Evolutionary conservation across 768 basidiomycete genomes (phyloP).

Genomic region (Polyporus arcularius): DNA sequence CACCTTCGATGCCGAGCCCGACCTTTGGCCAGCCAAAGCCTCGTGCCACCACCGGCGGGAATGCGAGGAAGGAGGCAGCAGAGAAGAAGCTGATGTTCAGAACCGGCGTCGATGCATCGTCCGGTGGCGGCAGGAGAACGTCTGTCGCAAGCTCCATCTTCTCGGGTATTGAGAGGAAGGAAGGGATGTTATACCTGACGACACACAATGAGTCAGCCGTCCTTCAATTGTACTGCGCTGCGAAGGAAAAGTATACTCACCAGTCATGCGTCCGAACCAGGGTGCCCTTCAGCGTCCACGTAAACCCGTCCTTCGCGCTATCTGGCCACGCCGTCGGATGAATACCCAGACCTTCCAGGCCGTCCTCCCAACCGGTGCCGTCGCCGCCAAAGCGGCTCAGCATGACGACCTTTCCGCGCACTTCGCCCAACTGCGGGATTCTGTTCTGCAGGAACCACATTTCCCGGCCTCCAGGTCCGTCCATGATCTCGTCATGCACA

Average conservation of each 20-base stretch:
- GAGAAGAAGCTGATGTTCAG: conserved; percentile 82
- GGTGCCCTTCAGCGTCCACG: conserved; percentile 74
- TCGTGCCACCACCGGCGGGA: conserved; percentile 74
- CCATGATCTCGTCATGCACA: conserved; percentile 64
- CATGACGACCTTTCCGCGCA: conserved; percentile 81
- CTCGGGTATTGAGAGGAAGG: conserved; percentile 82
- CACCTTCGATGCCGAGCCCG: conserved; percentile 82
- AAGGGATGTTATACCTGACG: conserved; percentile 75
- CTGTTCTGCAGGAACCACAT: conserved; percentile 87
- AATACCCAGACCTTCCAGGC: conserved; percentile 76
- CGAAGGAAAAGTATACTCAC: conserved; percentile 39
- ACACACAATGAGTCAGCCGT: background rate
- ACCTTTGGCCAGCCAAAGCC: conserved; percentile 82
- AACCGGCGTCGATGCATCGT: conserved; percentile 39
- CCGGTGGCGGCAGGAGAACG: conserved; percentile 47
- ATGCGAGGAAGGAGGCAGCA: conserved; percentile 78
- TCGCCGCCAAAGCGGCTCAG: conserved; percentile 83
- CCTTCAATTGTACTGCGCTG: background rate
- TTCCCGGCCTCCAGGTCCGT: conserved; percentile 49
- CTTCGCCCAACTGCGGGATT: conserved; percentile 80
- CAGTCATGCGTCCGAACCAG: conserved; percentile 83
- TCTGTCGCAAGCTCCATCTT: conserved; percentile 63
- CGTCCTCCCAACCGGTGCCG: conserved; percentile 68
- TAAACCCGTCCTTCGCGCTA: conserved; percentile 68
- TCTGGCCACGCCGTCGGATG: conserved; percentile 88